phyloP scores from a whole-genome alignment of 2,329 filamentous ascomycete genomes.

The Hypoxylon sp. region DNA sequence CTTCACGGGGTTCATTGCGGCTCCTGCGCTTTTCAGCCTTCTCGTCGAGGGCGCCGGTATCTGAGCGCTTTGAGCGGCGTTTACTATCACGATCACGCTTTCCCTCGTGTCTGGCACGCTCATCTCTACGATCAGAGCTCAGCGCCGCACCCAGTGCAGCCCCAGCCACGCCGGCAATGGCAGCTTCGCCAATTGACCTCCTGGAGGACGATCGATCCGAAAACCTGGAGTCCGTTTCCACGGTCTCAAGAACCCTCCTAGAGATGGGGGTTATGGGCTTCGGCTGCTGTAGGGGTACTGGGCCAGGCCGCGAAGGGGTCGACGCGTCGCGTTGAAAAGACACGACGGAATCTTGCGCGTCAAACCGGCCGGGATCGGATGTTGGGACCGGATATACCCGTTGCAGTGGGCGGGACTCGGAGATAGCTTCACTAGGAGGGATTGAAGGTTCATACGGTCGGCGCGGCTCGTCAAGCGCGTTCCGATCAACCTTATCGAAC shows the following conservation, averaged over 20 bases:
- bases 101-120: slow-evolving; percentile 43
- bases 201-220: slow-evolving; percentile 49
- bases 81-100: slow-evolving; percentile 47
- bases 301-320: slow-evolving; percentile 58
- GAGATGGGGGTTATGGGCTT: slow-evolving; percentile 79
- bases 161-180: slow-evolving; percentile 58
- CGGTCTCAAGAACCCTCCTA: slow-evolving; percentile 69
- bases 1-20: slow-evolving; percentile 43
- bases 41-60: slow-evolving; percentile 30
- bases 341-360: slow-evolving; percentile 60
- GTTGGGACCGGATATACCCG: slow-evolving; percentile 73
- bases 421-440: slow-evolving; percentile 47
- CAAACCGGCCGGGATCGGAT: slow-evolving; percentile 69
- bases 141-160: slow-evolving; percentile 58
- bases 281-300: slow-evolving; percentile 82
- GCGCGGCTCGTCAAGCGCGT: slow-evolving; percentile 29
- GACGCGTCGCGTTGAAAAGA: slow-evolving; percentile 52
- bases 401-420: slow-evolving; percentile 58
- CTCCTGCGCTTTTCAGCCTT: slow-evolving; percentile 37
- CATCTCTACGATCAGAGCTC: slow-evolving; percentile 48
- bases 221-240: slow-evolving; percentile 49
- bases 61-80: slow-evolving; percentile 39
- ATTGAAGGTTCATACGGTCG: slow-evolving; percentile 50
- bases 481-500: slow-evolving; percentile 54
- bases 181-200: slow-evolving; percentile 53